These are phyloP conservation scores for Heliamphora exappendiculata DNA, from an alignment of 148 eudicot species.

Conservation along the genomic window DNA sequence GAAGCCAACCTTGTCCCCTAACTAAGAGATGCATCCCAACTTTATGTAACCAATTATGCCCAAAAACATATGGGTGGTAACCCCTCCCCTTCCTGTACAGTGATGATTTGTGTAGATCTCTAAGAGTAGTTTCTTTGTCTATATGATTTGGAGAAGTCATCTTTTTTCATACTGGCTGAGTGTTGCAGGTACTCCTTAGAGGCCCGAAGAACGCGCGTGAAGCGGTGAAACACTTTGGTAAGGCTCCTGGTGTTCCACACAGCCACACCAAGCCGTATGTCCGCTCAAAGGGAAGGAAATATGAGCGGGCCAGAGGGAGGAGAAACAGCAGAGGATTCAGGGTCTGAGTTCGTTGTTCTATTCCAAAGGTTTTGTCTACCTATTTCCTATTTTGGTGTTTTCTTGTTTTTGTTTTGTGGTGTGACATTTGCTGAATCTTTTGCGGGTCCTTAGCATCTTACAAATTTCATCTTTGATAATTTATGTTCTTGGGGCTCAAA, in stretches of 20 bases:
- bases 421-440: not conserved
- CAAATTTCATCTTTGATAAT: too few species aligned
- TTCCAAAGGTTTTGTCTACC: constrained; percentile 7
- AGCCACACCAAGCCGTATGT: constrained; percentile 95
- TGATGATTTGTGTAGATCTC: too few species aligned
- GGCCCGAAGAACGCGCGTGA: constrained; percentile 89
- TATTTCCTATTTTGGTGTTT: not conserved
- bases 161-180: not conserved
- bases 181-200: constrained; percentile 70
- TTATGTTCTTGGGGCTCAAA: too few species aligned
- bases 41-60: not conserved
- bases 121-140: not conserved
- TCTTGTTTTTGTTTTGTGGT: not conserved
- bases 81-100: too few species aligned
- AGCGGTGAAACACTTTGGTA: constrained; percentile 87
- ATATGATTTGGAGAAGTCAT: not conserved
- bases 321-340: constrained; percentile 90
- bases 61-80: too few species aligned
- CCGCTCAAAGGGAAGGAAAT: constrained; percentile 70
- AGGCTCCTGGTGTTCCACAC: constrained; percentile 95
- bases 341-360: constrained; percentile 23
- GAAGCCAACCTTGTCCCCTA: too few species aligned
- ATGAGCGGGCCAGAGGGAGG: constrained; percentile 77
- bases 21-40: not conserved
- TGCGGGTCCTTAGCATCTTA: too few species aligned